Evolutionary conservation across 768 basidiomycete genomes (phyloP).

Genomic region (Asterophora lycoperdoides): DNA sequence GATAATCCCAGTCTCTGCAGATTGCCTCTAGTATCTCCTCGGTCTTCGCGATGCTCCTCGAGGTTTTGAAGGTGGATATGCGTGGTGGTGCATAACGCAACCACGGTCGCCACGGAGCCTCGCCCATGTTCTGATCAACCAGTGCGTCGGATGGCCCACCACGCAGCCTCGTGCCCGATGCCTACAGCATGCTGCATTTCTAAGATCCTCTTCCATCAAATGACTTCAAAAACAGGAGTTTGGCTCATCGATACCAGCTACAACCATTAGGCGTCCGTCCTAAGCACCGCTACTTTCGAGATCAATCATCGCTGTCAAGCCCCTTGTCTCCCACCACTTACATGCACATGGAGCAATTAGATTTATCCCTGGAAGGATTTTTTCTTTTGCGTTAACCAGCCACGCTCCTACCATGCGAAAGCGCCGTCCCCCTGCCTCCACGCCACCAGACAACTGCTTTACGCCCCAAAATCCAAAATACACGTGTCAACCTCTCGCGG

Average conservation of each 20-base stretch:
- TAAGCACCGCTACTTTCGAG: not conserved
- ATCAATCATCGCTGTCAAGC: not conserved
- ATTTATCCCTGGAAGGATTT: not conserved
- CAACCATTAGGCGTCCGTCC: not conserved
- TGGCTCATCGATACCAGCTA: slow-evolving; percentile 10
- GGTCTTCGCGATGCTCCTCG: not conserved
- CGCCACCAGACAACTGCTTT: slow-evolving; percentile 7
- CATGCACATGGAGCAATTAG: slow-evolving; percentile 7
- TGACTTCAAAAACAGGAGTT: slow-evolving; percentile 6
- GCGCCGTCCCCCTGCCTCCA: not conserved
- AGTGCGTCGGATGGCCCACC: not conserved
- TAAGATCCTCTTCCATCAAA: slow-evolving; percentile 7
- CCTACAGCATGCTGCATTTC: slow-evolving; percentile 4
- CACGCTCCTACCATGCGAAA: not conserved
- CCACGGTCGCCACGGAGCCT: not conserved
- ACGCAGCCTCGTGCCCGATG: slow-evolving; percentile 9
- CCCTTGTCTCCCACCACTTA: not conserved
- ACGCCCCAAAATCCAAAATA: slow-evolving; percentile 1
- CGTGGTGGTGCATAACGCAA: not conserved
- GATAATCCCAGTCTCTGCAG: slow-evolving; percentile 2
- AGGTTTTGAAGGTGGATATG: not conserved
- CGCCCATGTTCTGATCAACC: not conserved
- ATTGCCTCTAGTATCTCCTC: not conserved
- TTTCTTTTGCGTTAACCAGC: not conserved
- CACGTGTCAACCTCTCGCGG: not conserved